phyloP scores from a whole-genome alignment of 352 stramenopile species.

The Blastocystis sp. region DNA sequence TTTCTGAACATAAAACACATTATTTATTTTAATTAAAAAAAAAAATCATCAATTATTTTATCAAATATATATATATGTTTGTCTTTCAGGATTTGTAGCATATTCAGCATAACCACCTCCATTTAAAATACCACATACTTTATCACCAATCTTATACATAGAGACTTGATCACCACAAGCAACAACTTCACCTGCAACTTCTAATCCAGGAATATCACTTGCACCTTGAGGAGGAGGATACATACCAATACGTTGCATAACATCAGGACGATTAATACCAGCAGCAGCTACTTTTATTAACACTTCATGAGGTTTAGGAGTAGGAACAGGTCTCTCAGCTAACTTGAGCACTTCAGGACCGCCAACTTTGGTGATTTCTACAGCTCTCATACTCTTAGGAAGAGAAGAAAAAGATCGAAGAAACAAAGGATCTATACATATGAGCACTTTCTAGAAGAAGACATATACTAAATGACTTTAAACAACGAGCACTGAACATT shows the following conservation, averaged over 20 bases:
- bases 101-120: conserved; percentile 45
- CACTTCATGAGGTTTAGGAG: conserved; percentile 32
- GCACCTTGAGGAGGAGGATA: conserved; percentile 42
- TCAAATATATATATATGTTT: conserved; percentile 6
- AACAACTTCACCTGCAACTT: conserved; percentile 43
- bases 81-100: conserved; percentile 4
- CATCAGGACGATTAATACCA: conserved; percentile 40
- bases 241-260: conserved; percentile 40
- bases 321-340: background rate
- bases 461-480: no score
- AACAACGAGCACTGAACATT: no score
- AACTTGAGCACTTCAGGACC: conserved; percentile 2
- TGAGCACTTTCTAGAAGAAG: no score
- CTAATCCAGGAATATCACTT: conserved; percentile 43
- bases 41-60: no score
- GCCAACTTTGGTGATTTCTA: conserved; percentile 29
- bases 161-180: background rate
- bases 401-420: conserved; percentile 30
- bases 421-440: no score
- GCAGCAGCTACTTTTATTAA: conserved; percentile 41
- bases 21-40: conserved; percentile 22
- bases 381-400: conserved; percentile 18
- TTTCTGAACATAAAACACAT: background rate
- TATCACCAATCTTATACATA: conserved; percentile 40
- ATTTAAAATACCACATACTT: conserved; percentile 42